Percentiles rank a stretch among this genome's conserved stretches.
phyloP scores from a whole-genome alignment of 2,329 filamentous ascomycete species.

The Fusarium dlaminii region DNA sequence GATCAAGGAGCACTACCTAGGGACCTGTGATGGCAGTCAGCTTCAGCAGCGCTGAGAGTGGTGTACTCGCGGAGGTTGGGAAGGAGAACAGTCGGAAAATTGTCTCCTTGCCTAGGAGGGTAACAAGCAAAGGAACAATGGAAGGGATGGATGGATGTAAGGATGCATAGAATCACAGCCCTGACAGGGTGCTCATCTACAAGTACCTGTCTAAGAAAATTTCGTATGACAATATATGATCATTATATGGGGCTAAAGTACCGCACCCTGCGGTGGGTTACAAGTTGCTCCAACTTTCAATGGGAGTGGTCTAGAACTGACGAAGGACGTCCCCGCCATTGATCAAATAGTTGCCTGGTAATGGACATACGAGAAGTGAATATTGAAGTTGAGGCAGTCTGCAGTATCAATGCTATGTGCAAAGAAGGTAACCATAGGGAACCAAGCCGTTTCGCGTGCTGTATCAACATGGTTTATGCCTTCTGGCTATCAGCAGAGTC shows the following conservation, averaged over 20 bases:
- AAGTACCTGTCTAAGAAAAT: conserved; percentile 48
- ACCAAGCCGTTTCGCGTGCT: conserved; percentile 16
- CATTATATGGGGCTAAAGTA: conserved; percentile 50
- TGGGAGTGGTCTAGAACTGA: conserved; percentile 40
- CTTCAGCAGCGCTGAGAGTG: background rate
- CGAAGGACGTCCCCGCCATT: conserved; percentile 22
- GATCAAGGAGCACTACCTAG: background rate
- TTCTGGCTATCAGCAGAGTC: conserved; percentile 14
- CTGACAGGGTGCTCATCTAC: conserved; percentile 39
- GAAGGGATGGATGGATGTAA: conserved; percentile 14
- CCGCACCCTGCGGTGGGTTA: conserved; percentile 34
- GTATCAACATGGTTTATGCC: conserved; percentile 16
- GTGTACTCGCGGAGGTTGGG: background rate
- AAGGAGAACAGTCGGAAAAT: conserved; percentile 20
- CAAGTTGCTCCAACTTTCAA: conserved; percentile 29
- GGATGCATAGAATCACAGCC: conserved; percentile 18
- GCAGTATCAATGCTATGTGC: background rate
- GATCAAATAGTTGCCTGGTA: conserved; percentile 14
- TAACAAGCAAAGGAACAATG: conserved; percentile 14
- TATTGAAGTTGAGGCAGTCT: background rate
- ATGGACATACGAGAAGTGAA: background rate
- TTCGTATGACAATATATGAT: conserved; percentile 49
- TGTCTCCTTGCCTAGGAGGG: conserved; percentile 5
- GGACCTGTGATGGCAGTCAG: background rate
- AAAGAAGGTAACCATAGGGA: conserved; percentile 5